Percentiles rank a stretch among this genome's conserved stretches.
These are phyloP conservation scores for Lasiosphaeria ovina DNA, from an alignment of 495 filamentous ascomycete genomes.

Conservation along the genomic window DNA sequence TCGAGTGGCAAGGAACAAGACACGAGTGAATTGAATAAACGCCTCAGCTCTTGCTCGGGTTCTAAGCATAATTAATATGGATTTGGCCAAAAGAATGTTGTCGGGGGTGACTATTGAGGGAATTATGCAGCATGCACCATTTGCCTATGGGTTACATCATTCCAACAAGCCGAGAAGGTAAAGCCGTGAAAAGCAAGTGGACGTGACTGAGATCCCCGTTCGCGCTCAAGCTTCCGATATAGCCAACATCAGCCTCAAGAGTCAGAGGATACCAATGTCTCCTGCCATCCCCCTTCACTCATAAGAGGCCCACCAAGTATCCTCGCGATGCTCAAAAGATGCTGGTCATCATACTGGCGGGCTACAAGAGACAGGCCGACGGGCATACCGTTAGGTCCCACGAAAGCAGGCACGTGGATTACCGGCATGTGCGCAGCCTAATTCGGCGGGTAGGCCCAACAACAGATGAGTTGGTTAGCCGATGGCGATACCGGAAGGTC, in stretches of 20 bases:
- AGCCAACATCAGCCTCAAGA: too few relatives aligned
- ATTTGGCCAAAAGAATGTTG: not conserved
- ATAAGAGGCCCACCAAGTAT: constrained; percentile 1
- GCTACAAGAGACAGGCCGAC: constrained; percentile 48
- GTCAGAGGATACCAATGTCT: too few relatives aligned
- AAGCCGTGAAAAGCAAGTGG: too few relatives aligned
- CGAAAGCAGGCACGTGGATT: constrained; percentile 51
- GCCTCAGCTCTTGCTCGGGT: not conserved
- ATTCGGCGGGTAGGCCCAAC: constrained; percentile 3
- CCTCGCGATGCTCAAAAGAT: constrained; percentile 39
- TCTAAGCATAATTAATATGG: not conserved
- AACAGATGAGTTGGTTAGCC: not conserved
- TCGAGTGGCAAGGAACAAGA: not conserved
- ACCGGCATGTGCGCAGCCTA: constrained; percentile 48
- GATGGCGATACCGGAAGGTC: too few relatives aligned
- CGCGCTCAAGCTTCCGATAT: too few relatives aligned
- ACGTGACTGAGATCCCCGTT: too few relatives aligned
- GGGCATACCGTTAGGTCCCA: constrained; percentile 47
- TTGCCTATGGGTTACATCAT: too few relatives aligned
- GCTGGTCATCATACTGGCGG: constrained; percentile 44
- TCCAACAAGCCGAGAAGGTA: too few relatives aligned
- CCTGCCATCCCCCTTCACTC: not conserved
- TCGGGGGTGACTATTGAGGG: not conserved
- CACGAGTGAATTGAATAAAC: not conserved
- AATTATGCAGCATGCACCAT: too few relatives aligned